phyloP scores from a whole-genome alignment of 306 rosid species.

The Begonia peltatifolia region DNA sequence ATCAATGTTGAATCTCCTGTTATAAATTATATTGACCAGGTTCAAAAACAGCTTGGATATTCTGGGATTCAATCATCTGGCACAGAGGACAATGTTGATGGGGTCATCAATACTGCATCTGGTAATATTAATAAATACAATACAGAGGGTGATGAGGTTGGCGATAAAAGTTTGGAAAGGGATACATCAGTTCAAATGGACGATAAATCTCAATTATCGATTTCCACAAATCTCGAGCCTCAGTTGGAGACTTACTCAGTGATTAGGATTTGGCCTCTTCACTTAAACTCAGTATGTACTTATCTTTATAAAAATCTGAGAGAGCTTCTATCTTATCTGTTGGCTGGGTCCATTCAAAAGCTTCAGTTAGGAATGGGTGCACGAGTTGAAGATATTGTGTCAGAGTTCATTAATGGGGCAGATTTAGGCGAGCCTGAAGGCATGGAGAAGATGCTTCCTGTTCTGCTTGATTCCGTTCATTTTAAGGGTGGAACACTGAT shows the following conservation, averaged over 20 bases:
- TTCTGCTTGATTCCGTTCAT: slow-evolving; percentile 68
- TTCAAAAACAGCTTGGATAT: slow-evolving; percentile 13
- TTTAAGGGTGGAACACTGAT: slow-evolving; percentile 74
- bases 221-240: slow-evolving; percentile 17
- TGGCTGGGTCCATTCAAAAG: slow-evolving; percentile 32
- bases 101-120: slow-evolving; percentile 17
- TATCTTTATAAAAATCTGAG: slow-evolving; percentile 28
- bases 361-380: slow-evolving; percentile 29
- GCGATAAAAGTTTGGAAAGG: slow-evolving; percentile 9
- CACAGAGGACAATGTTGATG: slow-evolving; percentile 8
- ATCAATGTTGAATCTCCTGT: slow-evolving; percentile 19
- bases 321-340: slow-evolving; percentile 24
- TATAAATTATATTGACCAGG: slow-evolving; percentile 8
- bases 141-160: slow-evolving; percentile 21
- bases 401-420: slow-evolving; percentile 31
- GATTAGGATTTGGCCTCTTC: slow-evolving; percentile 26
- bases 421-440: slow-evolving; percentile 39
- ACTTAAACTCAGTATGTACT: slow-evolving; percentile 26
- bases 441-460: slow-evolving; percentile 37
- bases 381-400: slow-evolving; percentile 33
- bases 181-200: slow-evolving; percentile 17
- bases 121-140: slow-evolving; percentile 12
- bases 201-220: slow-evolving; percentile 23
- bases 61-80: slow-evolving; percentile 15
- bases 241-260: slow-evolving; percentile 17